These are phyloP conservation scores for Xylaria sp. DNA, from an alignment of 495 filamentous ascomycete genomes.

Conservation along the genomic window DNA sequence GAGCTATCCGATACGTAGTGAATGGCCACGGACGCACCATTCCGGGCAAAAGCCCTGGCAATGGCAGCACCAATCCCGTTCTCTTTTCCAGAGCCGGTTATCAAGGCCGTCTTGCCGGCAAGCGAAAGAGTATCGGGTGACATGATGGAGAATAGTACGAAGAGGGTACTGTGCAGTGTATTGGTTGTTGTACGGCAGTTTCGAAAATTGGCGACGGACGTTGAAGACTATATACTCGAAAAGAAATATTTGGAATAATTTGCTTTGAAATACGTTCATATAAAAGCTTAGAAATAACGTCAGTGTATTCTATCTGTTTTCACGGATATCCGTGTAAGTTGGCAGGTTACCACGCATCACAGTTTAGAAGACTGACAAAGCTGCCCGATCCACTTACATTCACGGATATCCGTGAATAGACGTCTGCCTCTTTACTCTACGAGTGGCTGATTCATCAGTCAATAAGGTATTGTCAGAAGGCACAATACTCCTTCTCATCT, in stretches of 20 bases:
- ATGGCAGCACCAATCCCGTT: constrained; percentile 54
- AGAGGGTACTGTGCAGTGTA: background rate
- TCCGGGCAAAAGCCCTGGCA: constrained; percentile 44
- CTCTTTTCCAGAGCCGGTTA: constrained; percentile 51
- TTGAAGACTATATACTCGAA: background rate
- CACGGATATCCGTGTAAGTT: background rate
- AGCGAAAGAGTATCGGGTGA: constrained; percentile 40
- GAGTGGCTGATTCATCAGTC: background rate
- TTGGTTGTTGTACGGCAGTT: background rate
- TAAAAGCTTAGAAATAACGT: background rate
- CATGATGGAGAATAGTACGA: background rate
- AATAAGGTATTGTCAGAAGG: background rate
- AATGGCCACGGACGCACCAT: constrained; percentile 48
- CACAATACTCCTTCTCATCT: background rate
- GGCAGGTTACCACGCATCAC: background rate
- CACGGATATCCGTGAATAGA: background rate
- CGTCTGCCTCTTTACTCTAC: background rate
- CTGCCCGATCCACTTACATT: background rate
- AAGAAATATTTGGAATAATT: background rate
- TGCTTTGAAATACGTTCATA: background rate
- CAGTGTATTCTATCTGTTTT: background rate
- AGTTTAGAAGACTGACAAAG: background rate
- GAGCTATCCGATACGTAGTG: constrained; percentile 40
- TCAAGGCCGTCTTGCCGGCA: constrained; percentile 55
- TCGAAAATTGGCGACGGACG: background rate